Percentiles rank a stretch among this genome's conserved stretches.
Conservation (phyloP, 2,329 filamentous ascomycete genomes). For the Clarireedia homoeocarpa region DNA sequence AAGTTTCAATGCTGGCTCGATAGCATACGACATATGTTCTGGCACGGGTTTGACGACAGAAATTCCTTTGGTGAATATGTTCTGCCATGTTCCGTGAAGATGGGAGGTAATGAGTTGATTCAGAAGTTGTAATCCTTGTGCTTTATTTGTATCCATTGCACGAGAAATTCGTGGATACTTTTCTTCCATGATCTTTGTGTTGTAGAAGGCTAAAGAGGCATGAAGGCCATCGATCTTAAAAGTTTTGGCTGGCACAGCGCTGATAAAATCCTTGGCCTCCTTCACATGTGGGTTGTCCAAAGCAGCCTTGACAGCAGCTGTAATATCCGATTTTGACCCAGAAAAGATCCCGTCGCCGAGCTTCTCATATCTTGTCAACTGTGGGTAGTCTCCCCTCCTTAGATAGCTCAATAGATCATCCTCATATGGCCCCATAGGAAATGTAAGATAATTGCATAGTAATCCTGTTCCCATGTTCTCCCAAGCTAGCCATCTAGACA, state of each 20-base stretch:
- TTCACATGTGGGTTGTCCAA: constrained; percentile 48
- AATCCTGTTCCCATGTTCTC: constrained; percentile 81
- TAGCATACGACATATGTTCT: constrained; percentile 64
- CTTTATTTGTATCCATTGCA: constrained; percentile 47
- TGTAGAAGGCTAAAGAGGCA: constrained; percentile 71
- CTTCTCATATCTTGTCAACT: constrained; percentile 65
- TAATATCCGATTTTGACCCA: constrained; percentile 57
- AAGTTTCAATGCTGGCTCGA: constrained; percentile 62
- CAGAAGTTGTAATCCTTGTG: constrained; percentile 56
- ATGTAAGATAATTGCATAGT: constrained; percentile 67
- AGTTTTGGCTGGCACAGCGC: constrained; percentile 48
- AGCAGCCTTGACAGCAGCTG: constrained; percentile 52
- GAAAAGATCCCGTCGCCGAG: constrained; percentile 66
- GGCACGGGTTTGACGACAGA: constrained; percentile 73
- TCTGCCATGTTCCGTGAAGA: constrained; percentile 79
- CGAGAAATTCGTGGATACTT: constrained; percentile 63
- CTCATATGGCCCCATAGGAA: constrained; percentile 75
- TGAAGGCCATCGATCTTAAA: constrained; percentile 60
- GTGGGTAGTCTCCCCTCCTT: constrained; percentile 66
- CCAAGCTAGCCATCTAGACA: constrained; percentile 89
- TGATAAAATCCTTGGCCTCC: constrained; percentile 53
- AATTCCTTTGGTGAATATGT: constrained; percentile 67
- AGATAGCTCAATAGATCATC: constrained; percentile 66
- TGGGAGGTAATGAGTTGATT: constrained; percentile 76
- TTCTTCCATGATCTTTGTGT: constrained; percentile 48